Conservation (phyloP, 257 asterid species). For the Solanum chmielewskii region DNA sequence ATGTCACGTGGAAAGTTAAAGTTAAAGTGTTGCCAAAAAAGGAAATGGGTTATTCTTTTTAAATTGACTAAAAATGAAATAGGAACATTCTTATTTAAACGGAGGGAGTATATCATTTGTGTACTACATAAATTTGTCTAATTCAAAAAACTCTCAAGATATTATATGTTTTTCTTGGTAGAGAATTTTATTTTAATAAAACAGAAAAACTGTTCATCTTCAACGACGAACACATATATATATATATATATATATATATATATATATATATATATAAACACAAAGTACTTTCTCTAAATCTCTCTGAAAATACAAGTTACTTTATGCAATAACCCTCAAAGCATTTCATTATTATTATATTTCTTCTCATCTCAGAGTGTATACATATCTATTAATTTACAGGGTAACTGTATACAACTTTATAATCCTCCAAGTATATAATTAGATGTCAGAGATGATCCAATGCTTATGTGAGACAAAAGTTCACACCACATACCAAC, state of each 20-base stretch:
- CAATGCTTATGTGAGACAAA: not conserved
- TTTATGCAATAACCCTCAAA: not conserved
- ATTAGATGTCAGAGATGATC: no score
- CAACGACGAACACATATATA: not conserved
- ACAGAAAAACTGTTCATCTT: not conserved
- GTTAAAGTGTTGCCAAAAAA: no score
- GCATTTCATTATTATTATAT: not conserved
- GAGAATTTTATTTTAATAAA: not conserved
- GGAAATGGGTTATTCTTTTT: no score
- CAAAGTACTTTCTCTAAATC: not conserved
- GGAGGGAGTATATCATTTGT: not conserved
- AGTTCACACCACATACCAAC: not conserved
- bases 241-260: no score
- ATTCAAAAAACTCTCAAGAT: not conserved
- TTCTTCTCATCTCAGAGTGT: not conserved
- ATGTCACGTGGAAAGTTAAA: no score
- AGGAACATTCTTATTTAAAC: no score
- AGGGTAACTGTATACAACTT: no score
- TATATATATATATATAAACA: not conserved
- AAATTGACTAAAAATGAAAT: no score
- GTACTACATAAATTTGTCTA: not conserved
- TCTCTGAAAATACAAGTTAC: not conserved
- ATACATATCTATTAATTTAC: not conserved
- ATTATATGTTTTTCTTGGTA: not conserved
- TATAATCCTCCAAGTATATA: not conserved